Evolutionary conservation across 441 rosid genomes (phyloP).

Genomic region (Monsonia emarginata): DNA sequence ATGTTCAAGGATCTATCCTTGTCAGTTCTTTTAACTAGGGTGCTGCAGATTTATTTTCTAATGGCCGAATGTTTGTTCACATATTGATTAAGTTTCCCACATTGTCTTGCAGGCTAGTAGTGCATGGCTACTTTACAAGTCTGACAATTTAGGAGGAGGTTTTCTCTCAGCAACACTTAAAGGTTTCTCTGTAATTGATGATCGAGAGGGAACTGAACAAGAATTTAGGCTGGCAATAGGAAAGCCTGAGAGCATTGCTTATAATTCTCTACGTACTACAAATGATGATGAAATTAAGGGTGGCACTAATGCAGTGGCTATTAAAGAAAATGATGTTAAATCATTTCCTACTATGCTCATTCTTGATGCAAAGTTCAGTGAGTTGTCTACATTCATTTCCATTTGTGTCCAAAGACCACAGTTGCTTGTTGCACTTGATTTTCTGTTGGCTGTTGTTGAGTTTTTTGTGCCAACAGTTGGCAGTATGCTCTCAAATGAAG

Average conservation of each 20-base stretch:
- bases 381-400: slow-evolving; percentile 47
- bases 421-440: slow-evolving; percentile 92
- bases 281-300: slow-evolving; percentile 27
- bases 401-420: slow-evolving; percentile 83
- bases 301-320: slow-evolving; percentile 25
- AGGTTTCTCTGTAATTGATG: slow-evolving; percentile 76
- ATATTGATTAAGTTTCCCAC: slow-evolving; percentile 13
- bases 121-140: slow-evolving; percentile 82
- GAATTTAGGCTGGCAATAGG: slow-evolving; percentile 80
- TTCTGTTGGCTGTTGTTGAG: slow-evolving; percentile 81
- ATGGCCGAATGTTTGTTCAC: not conserved
- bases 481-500: slow-evolving; percentile 56
- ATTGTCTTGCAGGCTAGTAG: slow-evolving; percentile 48
- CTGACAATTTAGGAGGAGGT: slow-evolving; percentile 57
- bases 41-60: not conserved
- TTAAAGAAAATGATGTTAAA: slow-evolving; percentile 28
- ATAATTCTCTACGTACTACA: slow-evolving; percentile 24
- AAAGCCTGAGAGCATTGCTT: slow-evolving; percentile 42
- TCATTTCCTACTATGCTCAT: slow-evolving; percentile 81
- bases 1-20: not conserved
- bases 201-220: slow-evolving; percentile 82
- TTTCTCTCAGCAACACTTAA: slow-evolving; percentile 76
- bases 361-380: slow-evolving; percentile 78
- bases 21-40: not conserved
- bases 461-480: slow-evolving; percentile 85